A percentile compares a stretch with the other conserved stretches of the same genome.
Conservation (phyloP, 2,329 filamentous ascomycete species). For the Pseudohalonectria lignicola region DNA sequence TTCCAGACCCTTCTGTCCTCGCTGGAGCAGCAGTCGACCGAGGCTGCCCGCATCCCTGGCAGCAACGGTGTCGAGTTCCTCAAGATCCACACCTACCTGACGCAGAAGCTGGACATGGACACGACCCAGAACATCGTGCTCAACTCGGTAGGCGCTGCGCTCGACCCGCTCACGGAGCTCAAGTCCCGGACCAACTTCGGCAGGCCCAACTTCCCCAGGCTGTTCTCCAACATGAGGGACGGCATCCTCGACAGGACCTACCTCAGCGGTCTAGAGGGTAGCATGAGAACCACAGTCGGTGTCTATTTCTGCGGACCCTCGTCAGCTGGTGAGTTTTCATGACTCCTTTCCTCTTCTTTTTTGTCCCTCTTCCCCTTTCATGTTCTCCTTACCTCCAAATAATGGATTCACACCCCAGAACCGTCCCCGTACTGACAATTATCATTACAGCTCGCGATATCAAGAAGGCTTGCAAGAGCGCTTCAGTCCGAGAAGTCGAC, state of each 20-base stretch:
- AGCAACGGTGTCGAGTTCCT: constrained; percentile 73
- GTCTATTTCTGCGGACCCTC: constrained; percentile 97
- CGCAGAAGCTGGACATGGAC: constrained; percentile 83
- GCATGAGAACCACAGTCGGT: constrained; percentile 73
- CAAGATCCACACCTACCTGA: constrained; percentile 96
- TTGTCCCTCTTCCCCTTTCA: background rate
- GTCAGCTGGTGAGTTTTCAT: constrained; percentile 41
- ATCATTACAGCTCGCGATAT: constrained; percentile 63
- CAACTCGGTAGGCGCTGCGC: constrained; percentile 79
- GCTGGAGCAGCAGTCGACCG: constrained; percentile 74
- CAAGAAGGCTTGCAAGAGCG: constrained; percentile 64
- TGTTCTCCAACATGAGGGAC: constrained; percentile 78
- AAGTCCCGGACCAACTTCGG: constrained; percentile 89
- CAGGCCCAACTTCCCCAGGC: constrained; percentile 72
- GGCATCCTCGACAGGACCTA: constrained; percentile 81
- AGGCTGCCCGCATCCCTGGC: constrained; percentile 55
- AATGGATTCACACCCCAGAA: constrained; percentile 23
- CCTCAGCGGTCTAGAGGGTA: constrained; percentile 68
- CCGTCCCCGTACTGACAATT: background rate
- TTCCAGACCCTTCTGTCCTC: constrained; percentile 90
- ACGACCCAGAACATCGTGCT: constrained; percentile 94
- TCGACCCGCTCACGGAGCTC: constrained; percentile 88
- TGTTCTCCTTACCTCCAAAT: no score
- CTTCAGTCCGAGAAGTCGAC: constrained; percentile 66
- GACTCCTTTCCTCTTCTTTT: no score